Evolutionary conservation across 148 eudicot species (phyloP).

Genomic region (Polygonum aviculare): DNA sequence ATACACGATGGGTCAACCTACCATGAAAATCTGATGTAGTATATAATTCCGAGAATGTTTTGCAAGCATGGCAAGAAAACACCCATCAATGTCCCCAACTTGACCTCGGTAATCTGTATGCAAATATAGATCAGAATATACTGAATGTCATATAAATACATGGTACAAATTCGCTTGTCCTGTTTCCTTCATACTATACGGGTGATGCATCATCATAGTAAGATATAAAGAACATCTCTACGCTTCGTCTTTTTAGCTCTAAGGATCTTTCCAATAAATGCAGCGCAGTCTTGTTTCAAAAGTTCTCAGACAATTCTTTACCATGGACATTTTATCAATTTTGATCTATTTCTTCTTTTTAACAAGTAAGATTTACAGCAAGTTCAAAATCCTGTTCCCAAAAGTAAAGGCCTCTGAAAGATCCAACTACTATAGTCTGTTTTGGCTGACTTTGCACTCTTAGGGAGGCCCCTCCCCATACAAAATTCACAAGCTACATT

Average conservation of each 20-base stretch:
- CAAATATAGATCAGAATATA: constrained; percentile 8
- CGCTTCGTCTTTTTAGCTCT: background rate
- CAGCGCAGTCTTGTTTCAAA: background rate
- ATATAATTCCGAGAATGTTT: constrained; percentile 92
- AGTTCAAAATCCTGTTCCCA: background rate
- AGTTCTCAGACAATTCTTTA: background rate
- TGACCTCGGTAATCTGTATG: constrained; percentile 47
- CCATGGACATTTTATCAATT: background rate
- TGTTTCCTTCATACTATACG: background rate
- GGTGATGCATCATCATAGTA: background rate
- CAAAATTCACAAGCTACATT: background rate
- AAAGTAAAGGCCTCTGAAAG: background rate
- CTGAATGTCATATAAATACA: background rate
- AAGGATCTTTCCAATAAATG: background rate
- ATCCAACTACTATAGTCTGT: too few species aligned
- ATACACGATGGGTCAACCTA: constrained; percentile 15
- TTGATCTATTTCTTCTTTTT: background rate
- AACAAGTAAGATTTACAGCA: background rate
- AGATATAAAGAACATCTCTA: background rate
- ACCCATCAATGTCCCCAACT: constrained; percentile 93
- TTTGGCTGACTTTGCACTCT: constrained; percentile 2
- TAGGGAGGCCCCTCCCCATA: background rate
- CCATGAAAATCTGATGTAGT: constrained; percentile 95
- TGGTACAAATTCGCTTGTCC: background rate
- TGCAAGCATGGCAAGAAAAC: constrained; percentile 97